phyloP scores from a whole-genome alignment of 257 asterid species.

The Solanum pimpinellifolium region DNA sequence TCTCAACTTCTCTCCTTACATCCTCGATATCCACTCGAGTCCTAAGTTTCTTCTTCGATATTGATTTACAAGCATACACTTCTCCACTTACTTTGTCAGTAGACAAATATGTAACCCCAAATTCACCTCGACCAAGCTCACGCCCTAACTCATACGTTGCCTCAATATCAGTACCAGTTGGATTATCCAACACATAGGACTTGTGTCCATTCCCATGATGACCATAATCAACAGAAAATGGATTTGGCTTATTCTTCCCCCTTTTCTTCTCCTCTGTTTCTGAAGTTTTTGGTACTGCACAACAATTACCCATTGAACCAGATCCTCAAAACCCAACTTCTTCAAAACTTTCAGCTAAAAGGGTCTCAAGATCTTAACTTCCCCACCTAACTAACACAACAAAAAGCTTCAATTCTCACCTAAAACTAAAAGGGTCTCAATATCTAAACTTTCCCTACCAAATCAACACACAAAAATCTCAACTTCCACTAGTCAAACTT shows the following conservation, averaged over 20 bases:
- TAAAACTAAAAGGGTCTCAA: background rate
- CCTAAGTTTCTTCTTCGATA: conserved; percentile 40
- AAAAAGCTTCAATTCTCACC: background rate
- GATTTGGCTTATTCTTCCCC: conserved; percentile 32
- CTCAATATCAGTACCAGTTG: conserved; percentile 35
- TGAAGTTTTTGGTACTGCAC: conserved; percentile 18
- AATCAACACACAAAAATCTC: background rate
- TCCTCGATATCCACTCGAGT: conserved; percentile 42
- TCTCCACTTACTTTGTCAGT: conserved; percentile 30
- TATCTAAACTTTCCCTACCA: background rate
- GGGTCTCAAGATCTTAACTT: background rate
- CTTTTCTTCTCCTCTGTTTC: conserved; percentile 9
- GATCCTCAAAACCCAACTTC: background rate
- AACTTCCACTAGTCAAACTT: conserved; percentile 4
- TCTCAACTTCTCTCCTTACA: conserved; percentile 42
- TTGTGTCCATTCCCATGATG: conserved; percentile 19
- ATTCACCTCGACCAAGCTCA: conserved; percentile 45
- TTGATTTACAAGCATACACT: conserved; percentile 32
- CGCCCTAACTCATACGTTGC: conserved; percentile 24
- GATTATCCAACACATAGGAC: conserved; percentile 25
- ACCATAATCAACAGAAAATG: conserved; percentile 21
- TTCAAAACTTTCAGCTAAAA: background rate
- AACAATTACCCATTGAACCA: conserved; percentile 29
- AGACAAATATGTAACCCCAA: conserved; percentile 35
- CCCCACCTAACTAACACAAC: background rate